Conservation (phyloP, 2,329 filamentous ascomycete genomes). For the Rhinocladiella mackenziei region DNA sequence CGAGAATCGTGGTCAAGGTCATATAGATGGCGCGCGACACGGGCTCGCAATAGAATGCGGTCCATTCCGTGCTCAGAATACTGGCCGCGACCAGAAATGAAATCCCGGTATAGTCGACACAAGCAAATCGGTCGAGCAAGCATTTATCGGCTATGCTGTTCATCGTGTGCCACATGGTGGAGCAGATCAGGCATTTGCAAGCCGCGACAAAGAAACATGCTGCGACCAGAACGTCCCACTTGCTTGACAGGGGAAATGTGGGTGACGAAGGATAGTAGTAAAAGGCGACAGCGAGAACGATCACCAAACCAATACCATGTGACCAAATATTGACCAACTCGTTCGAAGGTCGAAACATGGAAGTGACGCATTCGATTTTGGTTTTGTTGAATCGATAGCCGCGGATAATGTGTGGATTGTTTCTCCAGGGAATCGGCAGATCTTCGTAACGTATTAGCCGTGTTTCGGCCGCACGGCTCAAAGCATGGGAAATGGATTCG, state of each 20-base stretch:
- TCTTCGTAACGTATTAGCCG: conserved; percentile 86
- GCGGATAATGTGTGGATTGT: conserved; percentile 86
- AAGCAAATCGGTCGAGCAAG: conserved; percentile 90
- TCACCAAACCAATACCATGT: conserved; percentile 79
- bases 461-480: conserved; percentile 68
- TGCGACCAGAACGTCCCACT: conserved; percentile 83
- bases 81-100: conserved; percentile 90
- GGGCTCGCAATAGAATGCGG: conserved; percentile 97
- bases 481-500: conserved; percentile 76
- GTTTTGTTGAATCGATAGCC: conserved; percentile 94
- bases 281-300: conserved; percentile 84
- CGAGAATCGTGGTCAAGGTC: conserved; percentile 71
- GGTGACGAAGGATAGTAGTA: conserved; percentile 89
- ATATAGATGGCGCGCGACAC: conserved; percentile 83
- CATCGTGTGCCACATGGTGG: conserved; percentile 98
- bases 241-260: conserved; percentile 82
- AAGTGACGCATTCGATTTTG: conserved; percentile 81
- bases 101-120: conserved; percentile 97
- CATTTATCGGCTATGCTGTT: conserved; percentile 88
- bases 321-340: conserved; percentile 98
- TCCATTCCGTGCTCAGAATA: conserved; percentile 98
- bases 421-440: conserved; percentile 83
- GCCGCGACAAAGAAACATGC: conserved; percentile 95
- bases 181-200: conserved; percentile 91
- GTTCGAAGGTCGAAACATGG: conserved; percentile 80